A percentile compares a stretch with the other conserved stretches of the same genome.
Evolutionary conservation across 2,329 filamentous ascomycete genomes (phyloP).

Genomic region (Coniochaeta sp.): DNA sequence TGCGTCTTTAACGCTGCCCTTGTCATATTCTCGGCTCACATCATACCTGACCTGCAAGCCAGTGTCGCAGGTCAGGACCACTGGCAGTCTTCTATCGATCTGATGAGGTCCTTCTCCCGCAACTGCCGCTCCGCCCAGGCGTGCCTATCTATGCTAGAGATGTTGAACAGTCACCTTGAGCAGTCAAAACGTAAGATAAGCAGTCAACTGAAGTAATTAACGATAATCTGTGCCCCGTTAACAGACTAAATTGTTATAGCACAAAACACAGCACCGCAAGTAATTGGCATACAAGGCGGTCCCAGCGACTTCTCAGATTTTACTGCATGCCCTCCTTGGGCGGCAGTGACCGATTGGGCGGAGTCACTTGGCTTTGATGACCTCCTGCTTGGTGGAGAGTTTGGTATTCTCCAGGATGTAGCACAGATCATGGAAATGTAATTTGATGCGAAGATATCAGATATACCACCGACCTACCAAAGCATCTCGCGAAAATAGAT

Average conservation of each 20-base stretch:
- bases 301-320: too few species aligned
- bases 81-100: constrained; percentile 2
- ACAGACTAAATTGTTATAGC: too few species aligned
- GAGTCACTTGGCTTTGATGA: too few species aligned
- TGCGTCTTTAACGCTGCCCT: constrained; percentile 3
- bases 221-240: too few species aligned
- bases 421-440: background rate
- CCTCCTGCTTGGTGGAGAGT: background rate
- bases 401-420: background rate
- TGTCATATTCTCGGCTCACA: constrained; percentile 3
- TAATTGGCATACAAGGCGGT: too few species aligned
- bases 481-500: background rate
- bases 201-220: too few species aligned
- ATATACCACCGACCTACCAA: background rate
- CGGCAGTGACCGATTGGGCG: too few species aligned
- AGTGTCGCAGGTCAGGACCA: background rate
- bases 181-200: too few species aligned
- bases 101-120: constrained; percentile 1
- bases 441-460: background rate
- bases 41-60: background rate
- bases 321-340: too few species aligned
- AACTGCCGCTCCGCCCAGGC: background rate
- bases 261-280: too few species aligned
- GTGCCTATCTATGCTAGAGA: background rate
- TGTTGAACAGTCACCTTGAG: background rate